Base-by-base conservation (phyloP, 495 filamentous ascomycete genomes). In the Choiromyces venosus region DNA sequence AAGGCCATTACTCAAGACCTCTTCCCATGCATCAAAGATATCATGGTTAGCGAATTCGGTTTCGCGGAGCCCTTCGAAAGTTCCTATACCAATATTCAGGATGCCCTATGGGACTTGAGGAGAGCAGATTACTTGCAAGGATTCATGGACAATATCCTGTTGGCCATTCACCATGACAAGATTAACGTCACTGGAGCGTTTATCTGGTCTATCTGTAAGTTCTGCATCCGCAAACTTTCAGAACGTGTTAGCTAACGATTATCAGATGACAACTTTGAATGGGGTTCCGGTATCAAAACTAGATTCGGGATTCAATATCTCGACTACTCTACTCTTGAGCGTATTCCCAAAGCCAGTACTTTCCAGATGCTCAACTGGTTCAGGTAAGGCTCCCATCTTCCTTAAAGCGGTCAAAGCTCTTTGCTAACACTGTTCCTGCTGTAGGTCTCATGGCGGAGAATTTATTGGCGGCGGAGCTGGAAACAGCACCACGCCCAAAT, bases 361-460 rank as follows among this genome's bases (percentile, higher is more conserved):
- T 85, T 85, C 65, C 84, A 85, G 72, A 75, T 82, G 29, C 74
- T 84, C 69, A 81, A 85, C 67, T 85, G 83, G 83, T 85, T 85
- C 71, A 83, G 82, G 76, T 68, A 68, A 42, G 66, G 4, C 25
- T 33, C 52, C 25, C 25, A 33, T 16, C 25, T 14, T 14, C 1
- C 25, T 12, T 29, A 61, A 33, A 33, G 52, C 3, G 12, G 25
- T 5, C 52, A 61, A 61, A 61, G 25, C 12, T 61, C 52, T 3
- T n/a, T 4, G 12, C 52, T 61, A 61, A 61, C 52, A 12, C 4
- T 10, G 52, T 29, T 16, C 9, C 12, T 14, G 7, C 12, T 1
- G 25, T 12, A 61, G 52, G 25, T 29, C 40, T 29, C 75, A 77
- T 21, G 75, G 75, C 18, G 75, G 74, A 18, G 39, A 71, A 19